Evolutionary conservation across 2,329 filamentous ascomycete genomes (phyloP).

Genomic region (Scorias spongiosa): DNA sequence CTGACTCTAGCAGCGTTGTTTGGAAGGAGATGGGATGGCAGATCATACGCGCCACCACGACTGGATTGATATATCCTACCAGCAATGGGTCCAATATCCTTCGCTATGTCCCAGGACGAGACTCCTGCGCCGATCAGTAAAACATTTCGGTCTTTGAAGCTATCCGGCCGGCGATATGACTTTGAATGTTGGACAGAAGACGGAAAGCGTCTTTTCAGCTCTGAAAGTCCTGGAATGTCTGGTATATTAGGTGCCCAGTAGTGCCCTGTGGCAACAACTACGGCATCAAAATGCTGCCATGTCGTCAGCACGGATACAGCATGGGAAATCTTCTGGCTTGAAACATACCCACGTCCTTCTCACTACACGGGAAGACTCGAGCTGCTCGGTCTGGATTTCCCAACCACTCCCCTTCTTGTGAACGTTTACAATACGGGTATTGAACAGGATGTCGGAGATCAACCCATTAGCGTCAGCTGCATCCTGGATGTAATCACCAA

Average conservation of each 20-base stretch:
- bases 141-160: slow-evolving; percentile 40
- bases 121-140: slow-evolving; percentile 42
- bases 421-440: slow-evolving; percentile 43
- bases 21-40: slow-evolving; percentile 39
- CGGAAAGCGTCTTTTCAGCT: slow-evolving; percentile 33
- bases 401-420: slow-evolving; percentile 35
- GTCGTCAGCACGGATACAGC: slow-evolving; percentile 1
- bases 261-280: slow-evolving; percentile 40
- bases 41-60: slow-evolving; percentile 45
- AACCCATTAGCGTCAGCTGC: slow-evolving; percentile 38
- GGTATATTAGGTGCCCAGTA: slow-evolving; percentile 38
- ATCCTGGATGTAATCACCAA: slow-evolving; percentile 48
- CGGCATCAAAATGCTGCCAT: slow-evolving; percentile 30
- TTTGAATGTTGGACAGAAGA: slow-evolving; percentile 36
- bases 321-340: too few relatives aligned
- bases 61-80: slow-evolving; percentile 39
- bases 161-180: slow-evolving; percentile 30
- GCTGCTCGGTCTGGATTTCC: slow-evolving; percentile 35
- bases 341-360: too few relatives aligned
- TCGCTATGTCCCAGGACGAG: slow-evolving; percentile 39
- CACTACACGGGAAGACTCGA: background rate
- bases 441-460: slow-evolving; percentile 34
- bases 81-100: slow-evolving; percentile 33
- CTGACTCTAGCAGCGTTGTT: slow-evolving; percentile 36
- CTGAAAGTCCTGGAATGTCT: slow-evolving; percentile 31